Percentiles rank a stretch among this genome's conserved stretches.
Conservation (phyloP, 148 eudicot genomes). For the Drosera capensis region DNA sequence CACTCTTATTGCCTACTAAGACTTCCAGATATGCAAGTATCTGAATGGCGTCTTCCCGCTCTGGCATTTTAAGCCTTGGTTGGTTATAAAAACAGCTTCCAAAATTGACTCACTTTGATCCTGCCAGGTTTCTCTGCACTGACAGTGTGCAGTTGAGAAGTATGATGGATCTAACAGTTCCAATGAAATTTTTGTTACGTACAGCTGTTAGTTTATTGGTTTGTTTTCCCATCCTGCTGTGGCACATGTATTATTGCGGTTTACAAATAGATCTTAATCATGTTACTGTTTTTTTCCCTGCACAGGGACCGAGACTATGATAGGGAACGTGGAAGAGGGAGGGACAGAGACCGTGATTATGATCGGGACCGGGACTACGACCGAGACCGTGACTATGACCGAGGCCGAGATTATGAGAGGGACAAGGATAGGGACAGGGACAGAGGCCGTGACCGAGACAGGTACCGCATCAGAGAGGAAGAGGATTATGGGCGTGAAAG, state of each 20-base stretch:
- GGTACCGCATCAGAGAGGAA: constrained; percentile 32
- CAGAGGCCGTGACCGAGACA: constrained; percentile 24
- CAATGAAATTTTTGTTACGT: no score
- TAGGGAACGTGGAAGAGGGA: neutral
- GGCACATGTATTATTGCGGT: no score
- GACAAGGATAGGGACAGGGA: constrained; percentile 4
- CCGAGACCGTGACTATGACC: neutral
- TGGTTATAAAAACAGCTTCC: constrained; percentile 9
- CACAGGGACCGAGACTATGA: constrained; percentile 32
- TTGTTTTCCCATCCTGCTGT: no score
- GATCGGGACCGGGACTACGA: neutral
- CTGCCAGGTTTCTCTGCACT: constrained; percentile 13
- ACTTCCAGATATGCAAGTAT: neutral
- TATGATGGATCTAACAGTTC: constrained; percentile 9
- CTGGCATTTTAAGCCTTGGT: constrained; percentile 8
- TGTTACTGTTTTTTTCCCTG: no score
- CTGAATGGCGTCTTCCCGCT: neutral
- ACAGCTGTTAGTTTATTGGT: no score
- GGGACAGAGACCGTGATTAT: neutral
- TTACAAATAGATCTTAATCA: no score
- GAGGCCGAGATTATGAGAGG: neutral
- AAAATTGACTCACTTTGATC: constrained; percentile 1
- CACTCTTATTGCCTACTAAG: neutral
- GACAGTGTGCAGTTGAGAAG: constrained; percentile 12
- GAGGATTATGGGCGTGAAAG: constrained; percentile 54